A percentile compares a stretch with the other conserved stretches of the same genome.
Evolutionary conservation across 1,139 yeast genomes (phyloP).

Genomic region (Candida labiduridarum): DNA sequence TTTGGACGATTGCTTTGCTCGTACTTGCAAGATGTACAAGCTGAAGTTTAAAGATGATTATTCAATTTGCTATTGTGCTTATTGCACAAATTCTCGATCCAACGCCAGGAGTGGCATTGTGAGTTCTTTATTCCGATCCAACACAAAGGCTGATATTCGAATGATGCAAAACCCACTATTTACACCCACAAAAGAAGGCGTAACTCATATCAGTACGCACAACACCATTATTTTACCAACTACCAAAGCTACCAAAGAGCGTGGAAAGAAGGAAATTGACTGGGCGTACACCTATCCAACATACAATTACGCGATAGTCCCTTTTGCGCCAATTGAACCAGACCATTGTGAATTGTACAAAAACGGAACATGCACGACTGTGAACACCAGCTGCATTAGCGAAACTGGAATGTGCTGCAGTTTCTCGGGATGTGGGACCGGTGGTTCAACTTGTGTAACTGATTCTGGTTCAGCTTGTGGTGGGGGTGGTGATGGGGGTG

Average conservation of each 20-base stretch:
- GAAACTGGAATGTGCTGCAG: neutral
- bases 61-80: constrained; percentile 19
- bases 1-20: constrained; percentile 15
- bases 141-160: neutral
- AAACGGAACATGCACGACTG: neutral
- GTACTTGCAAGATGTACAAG: constrained; percentile 18
- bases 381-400: neutral
- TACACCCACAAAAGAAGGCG: constrained; percentile 3
- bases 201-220: constrained; percentile 23
- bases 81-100: constrained; percentile 12
- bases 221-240: constrained; percentile 19
- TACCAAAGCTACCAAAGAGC: neutral
- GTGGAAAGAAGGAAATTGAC: neutral
- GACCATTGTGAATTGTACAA: neutral
- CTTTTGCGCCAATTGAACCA: neutral
- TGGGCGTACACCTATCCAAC: neutral
- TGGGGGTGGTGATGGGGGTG: constrained; percentile 2
- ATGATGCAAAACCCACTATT: constrained; percentile 8
- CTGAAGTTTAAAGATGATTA: constrained; percentile 15
- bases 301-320: neutral
- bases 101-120: neutral
- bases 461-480: neutral
- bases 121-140: neutral
- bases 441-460: neutral
- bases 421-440: neutral